Evolutionary conservation across 495 filamentous ascomycete genomes (phyloP), one percentile per base, ranked within the genome.

Genomic region (Cairneyella variabilis): DNA sequence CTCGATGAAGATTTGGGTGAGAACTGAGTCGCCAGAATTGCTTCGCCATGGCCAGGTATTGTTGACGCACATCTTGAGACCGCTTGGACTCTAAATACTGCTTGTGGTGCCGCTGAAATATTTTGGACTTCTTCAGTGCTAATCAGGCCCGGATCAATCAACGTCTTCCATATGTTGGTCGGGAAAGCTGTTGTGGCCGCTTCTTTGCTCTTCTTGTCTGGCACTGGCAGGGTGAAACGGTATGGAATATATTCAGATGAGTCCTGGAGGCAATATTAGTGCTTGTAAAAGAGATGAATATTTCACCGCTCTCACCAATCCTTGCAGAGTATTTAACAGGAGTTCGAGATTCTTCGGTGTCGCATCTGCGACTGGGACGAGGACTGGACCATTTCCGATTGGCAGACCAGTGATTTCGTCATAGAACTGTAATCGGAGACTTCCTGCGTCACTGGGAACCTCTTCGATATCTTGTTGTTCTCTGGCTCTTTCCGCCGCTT

Each of bases 51-150:
- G 8, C 93, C 93, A 6, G 85, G 79, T 57, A 99, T 92, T 23
- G 85, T 83, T 42, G 91, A 87, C 6, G 91, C 85, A 70, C 92
- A 93, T 63, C 93, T 78, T 21, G 90, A 90, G 23, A 96, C 90
- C 2, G 91, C 89, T 57, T 90, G 90, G 39, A 97, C 93, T 62
- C 85, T 85, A 73, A 98, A 97, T 3, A 99, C 86, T 1, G 92
- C 89, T 68, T 97, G 93, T 0, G 93, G 92, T 26, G 90, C 90
- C 62, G 87, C 91, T 53, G 84, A 83, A 18, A 96, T 59, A 30
- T 56, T 57, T 40, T 61, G 65, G 3, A 82, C 78, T 54, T 87
- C 83, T 78, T 90, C 86, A 41, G 84, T 87, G 18, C 79, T 83
- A 53, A 80, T 83, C 32, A 83, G 59, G 0, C 82, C 83, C 0